Evolutionary conservation across 2,329 filamentous ascomycete genomes (phyloP).

Genomic region (Pseudogymnoascus sp.): DNA sequence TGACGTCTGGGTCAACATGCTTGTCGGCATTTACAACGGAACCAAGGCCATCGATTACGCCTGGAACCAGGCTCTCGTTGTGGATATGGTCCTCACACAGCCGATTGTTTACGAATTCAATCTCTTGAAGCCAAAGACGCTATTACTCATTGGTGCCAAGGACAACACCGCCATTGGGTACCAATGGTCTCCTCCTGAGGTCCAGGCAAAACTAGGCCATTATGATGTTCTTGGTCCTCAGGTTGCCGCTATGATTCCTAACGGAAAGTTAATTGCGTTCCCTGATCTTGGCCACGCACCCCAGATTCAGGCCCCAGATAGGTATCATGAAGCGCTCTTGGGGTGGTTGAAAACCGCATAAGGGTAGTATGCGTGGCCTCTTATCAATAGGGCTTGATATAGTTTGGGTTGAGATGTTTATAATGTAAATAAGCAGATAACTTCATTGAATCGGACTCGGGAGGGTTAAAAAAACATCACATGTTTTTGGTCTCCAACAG

Average conservation of each 20-base stretch:
- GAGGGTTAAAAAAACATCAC: background rate
- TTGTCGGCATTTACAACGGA: slow-evolving; percentile 42
- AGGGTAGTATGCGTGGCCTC: background rate
- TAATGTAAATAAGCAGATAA: background rate
- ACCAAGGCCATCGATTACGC: slow-evolving; percentile 35
- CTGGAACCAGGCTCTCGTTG: slow-evolving; percentile 40
- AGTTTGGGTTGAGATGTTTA: background rate
- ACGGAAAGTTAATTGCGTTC: slow-evolving; percentile 37
- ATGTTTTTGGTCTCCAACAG: background rate
- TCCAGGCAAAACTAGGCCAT: slow-evolving; percentile 37
- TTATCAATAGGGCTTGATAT: background rate
- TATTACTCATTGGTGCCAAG: slow-evolving; percentile 42
- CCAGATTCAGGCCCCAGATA: slow-evolving; percentile 39
- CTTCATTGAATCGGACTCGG: too few relatives aligned
- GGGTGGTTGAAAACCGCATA: slow-evolving; percentile 31
- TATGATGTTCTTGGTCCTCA: slow-evolving; percentile 39
- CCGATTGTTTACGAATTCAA: slow-evolving; percentile 43
- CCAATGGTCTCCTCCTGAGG: slow-evolving; percentile 22
- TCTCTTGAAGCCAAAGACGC: slow-evolving; percentile 36
- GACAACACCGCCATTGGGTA: slow-evolving; percentile 33
- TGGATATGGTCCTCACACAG: slow-evolving; percentile 48
- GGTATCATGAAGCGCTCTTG: slow-evolving; percentile 36
- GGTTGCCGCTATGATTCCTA: slow-evolving; percentile 35
- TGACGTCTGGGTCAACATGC: slow-evolving; percentile 48
- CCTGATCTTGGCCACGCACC: slow-evolving; percentile 40